Percentiles rank a stretch among this genome's conserved stretches.
These are phyloP conservation scores for Vaccinium vitisidaea DNA, from an alignment of 148 eudicot species.

Conservation along the genomic window DNA sequence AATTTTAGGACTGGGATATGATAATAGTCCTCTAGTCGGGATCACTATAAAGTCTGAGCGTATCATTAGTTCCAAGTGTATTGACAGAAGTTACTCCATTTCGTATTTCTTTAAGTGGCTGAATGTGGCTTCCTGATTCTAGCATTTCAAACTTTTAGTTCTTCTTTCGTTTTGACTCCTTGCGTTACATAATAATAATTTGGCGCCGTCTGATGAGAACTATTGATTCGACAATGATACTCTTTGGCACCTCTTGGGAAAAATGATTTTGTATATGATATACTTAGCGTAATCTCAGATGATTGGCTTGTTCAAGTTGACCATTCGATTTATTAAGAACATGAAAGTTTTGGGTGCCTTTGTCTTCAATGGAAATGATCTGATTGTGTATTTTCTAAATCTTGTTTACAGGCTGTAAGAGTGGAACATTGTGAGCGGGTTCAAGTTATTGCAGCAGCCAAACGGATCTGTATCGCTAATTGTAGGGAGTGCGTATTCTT, in stretches of 20 bases:
- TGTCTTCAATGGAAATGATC: background rate
- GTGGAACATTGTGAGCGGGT: slow-evolving; percentile 99
- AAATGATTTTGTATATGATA: background rate
- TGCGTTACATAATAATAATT: background rate
- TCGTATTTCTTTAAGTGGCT: background rate
- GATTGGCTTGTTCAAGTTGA: background rate
- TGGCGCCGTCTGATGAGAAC: background rate
- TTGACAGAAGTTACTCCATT: background rate
- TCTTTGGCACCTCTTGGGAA: background rate
- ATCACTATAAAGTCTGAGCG: background rate
- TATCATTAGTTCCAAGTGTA: background rate
- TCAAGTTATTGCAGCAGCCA: slow-evolving; percentile 84
- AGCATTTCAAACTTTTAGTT: slow-evolving; percentile 7
- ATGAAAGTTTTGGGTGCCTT: background rate
- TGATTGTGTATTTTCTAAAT: background rate
- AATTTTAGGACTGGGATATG: background rate
- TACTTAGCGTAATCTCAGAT: slow-evolving; percentile 1
- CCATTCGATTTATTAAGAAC: background rate
- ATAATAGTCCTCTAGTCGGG: background rate
- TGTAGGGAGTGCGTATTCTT: slow-evolving; percentile 95
- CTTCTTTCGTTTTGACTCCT: background rate
- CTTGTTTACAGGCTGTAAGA: slow-evolving; percentile 66
- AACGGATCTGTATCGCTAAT: slow-evolving; percentile 88
- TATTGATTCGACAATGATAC: background rate
- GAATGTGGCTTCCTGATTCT: background rate